A percentile compares a stretch with the other conserved stretches of the same genome.
These are phyloP conservation scores for Pseudogymnoascus sp. DNA, from an alignment of 2,329 filamentous ascomycete species.

Conservation along the genomic window DNA sequence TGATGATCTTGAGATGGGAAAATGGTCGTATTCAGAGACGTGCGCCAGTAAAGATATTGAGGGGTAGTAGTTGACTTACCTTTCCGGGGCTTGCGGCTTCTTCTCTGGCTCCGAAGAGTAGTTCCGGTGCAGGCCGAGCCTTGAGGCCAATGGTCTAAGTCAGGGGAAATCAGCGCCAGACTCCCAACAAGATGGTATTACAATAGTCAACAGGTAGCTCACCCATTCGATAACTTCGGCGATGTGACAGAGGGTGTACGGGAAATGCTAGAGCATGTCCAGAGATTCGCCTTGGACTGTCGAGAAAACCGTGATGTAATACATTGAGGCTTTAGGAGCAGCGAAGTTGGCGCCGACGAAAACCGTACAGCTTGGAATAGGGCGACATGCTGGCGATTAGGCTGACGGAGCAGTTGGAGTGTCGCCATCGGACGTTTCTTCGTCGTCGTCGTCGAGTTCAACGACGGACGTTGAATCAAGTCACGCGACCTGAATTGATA, in stretches of 20 bases:
- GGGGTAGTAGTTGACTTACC: neutral
- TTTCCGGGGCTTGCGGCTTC: neutral
- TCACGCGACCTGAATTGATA: conserved; percentile 2
- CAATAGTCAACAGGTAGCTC: neutral
- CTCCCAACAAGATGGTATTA: neutral
- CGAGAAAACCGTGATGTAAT: neutral
- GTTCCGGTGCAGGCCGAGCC: neutral
- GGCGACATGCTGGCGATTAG: neutral
- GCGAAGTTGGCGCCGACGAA: neutral
- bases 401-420: conserved; percentile 8
- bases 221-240: neutral
- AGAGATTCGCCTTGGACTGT: neutral
- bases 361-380: neutral
- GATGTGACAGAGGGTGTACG: neutral
- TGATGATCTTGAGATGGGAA: neutral
- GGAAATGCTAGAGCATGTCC: conserved; percentile 3
- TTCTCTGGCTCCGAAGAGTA: conserved; percentile 3
- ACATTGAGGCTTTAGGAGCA: neutral
- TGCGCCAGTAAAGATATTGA: neutral
- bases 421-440: conserved; percentile 2
- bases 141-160: neutral
- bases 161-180: neutral
- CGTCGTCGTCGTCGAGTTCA: conserved; percentile 2
- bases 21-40: neutral
- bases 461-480: conserved; percentile 2